Base-by-base conservation (phyloP, 805 yeast species). In the Kazachstania psychrophila region DNA sequence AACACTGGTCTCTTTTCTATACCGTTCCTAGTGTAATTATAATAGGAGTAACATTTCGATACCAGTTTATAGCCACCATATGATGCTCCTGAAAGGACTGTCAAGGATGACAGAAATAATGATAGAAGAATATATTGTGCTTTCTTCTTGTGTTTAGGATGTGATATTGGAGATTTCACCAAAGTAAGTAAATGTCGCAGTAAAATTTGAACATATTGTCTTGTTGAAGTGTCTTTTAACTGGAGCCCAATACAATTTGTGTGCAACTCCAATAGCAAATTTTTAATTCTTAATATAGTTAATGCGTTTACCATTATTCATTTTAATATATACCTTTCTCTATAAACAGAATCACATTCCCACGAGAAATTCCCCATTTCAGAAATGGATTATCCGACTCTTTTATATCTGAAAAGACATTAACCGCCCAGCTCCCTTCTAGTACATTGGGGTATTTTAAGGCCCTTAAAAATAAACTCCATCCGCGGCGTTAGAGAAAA, bases 81-180 rank as follows among this genome's bases (percentile, higher is more conserved):
- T 4, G 47, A 36, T 6, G 40, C 40, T 9, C 52, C 48, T 5
- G 51, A 49, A 2, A 46, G 35, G 2, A 45, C 37, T 5, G 49
- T 43, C 7, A 48, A 28, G 2, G 46, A 39, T 0, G 54, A 40
- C 3, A 50, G 37, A 10, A 45, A 43, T 28, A 54, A 28, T 4
- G 56, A 45, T 8, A 49, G 24, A 18, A 52, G 27, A 16, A 54
- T 39, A 13, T 47, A 35, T 33, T 48, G 53, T 13, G 58, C 56
- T 24, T 56, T 43, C 37, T 46, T 47, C 34, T 46, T 46, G 29
- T 46, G 45, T 22, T 40, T 43, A 10, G 47, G 42, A n/a, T 46
- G 41, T 2, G 51, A 38, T 12, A 42, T 39, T 2, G 54, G 50
- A 4, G 51, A 46, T 33, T 45, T 49, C 16, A 49, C 37, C 14